phyloP scores from a whole-genome alignment of 148 eudicot genomes.

The Arctostaphylos glauca region DNA sequence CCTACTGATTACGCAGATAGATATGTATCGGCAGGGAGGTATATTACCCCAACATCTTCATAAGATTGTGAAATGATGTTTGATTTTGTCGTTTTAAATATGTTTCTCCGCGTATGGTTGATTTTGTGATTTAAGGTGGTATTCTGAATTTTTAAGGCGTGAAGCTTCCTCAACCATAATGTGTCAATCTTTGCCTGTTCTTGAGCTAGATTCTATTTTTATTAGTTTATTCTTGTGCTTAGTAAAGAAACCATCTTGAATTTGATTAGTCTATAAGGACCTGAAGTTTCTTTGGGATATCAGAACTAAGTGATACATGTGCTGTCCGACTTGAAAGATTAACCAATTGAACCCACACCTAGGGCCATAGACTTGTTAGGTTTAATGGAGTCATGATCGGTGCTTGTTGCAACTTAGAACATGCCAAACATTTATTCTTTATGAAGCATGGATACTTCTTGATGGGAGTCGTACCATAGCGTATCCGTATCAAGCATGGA shows the following conservation, averaged over 20 bases:
- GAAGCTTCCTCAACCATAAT: not conserved
- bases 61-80: not conserved
- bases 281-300: not conserved
- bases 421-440: too few relatives aligned
- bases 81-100: not conserved
- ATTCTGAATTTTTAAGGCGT: not conserved
- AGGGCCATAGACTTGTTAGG: not conserved
- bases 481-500: too few relatives aligned
- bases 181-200: not conserved
- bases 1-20: slow-evolving; percentile 82
- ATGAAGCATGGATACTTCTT: too few relatives aligned
- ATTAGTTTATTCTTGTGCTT: not conserved
- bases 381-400: not conserved
- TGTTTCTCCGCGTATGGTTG: not conserved
- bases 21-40: slow-evolving; percentile 96
- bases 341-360: not conserved
- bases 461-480: too few relatives aligned
- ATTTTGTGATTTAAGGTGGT: not conserved
- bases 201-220: not conserved
- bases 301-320: not conserved
- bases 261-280: not conserved
- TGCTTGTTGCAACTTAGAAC: too few relatives aligned
- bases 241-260: not conserved
- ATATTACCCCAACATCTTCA: not conserved
- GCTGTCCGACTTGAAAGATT: not conserved